Conservation (phyloP, 768 basidiomycete species). For the Mycena belliarum region DNA sequence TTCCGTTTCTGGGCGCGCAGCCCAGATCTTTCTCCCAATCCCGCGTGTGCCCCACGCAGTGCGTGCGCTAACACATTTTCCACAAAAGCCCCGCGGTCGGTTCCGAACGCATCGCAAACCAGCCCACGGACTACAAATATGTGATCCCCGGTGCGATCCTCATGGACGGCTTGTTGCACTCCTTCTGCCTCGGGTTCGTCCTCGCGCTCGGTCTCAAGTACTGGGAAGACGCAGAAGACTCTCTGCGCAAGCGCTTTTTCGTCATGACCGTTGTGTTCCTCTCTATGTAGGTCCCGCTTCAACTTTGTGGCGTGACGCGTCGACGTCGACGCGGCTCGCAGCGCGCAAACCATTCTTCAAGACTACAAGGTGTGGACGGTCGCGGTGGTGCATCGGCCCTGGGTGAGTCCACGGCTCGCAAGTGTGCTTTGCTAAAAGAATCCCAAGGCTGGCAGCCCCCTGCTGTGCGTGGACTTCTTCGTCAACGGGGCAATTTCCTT, state of each 20-base stretch:
- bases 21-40: no score
- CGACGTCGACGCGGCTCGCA: slow-evolving; percentile 15
- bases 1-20: no score
- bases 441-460: slow-evolving; percentile 37
- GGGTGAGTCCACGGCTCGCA: slow-evolving; percentile 31
- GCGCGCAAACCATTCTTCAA: slow-evolving; percentile 41
- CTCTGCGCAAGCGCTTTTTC: slow-evolving; percentile 41
- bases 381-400: slow-evolving; percentile 30
- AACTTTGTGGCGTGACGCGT: not conserved
- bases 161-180: slow-evolving; percentile 47
- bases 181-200: slow-evolving; percentile 47
- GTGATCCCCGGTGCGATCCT: slow-evolving; percentile 42
- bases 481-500: slow-evolving; percentile 49
- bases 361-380: slow-evolving; percentile 45
- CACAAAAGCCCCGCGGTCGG: not conserved
- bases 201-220: slow-evolving; percentile 42
- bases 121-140: slow-evolving; percentile 32
- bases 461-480: slow-evolving; percentile 49
- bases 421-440: not conserved
- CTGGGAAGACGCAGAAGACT: slow-evolving; percentile 45
- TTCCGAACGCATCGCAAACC: slow-evolving; percentile 3
- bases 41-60: not conserved
- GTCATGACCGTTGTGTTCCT: slow-evolving; percentile 40
- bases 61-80: not conserved
- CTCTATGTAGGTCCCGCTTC: slow-evolving; percentile 38